Conservation (phyloP, 805 yeast species). For the Saccharomycopsis vini region DNA sequence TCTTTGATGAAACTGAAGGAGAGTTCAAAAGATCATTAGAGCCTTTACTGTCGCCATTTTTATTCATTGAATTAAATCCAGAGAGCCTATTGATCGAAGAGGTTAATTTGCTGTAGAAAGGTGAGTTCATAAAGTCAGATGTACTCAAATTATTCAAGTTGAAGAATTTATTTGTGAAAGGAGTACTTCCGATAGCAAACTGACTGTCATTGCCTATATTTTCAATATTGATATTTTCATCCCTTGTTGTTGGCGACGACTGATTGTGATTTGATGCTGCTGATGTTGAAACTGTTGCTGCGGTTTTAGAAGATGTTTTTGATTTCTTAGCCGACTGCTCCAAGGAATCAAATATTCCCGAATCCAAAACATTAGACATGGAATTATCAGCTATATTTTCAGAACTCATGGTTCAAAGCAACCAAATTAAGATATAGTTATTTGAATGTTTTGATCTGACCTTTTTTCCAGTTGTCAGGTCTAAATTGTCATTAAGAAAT, state of each 20-base stretch:
- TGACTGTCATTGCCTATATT: background rate
- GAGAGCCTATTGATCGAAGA: constrained; percentile 2
- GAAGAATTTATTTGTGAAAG: background rate
- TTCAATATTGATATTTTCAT: no score
- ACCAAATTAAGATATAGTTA: no score
- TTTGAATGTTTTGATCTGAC: no score
- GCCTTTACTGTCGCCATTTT: background rate
- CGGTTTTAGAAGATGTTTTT: no score
- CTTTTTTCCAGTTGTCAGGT: background rate
- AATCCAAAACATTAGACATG: constrained; percentile 11
- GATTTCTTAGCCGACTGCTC: background rate
- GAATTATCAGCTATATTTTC: constrained; percentile 7
- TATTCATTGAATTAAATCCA: background rate
- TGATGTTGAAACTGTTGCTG: no score
- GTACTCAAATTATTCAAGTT: background rate
- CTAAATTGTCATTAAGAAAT: no score
- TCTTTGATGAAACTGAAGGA: no score
- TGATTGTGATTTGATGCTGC: no score
- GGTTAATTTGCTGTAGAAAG: constrained; percentile 5
- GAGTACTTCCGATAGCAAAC: constrained; percentile 1
- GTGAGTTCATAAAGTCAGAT: constrained; percentile 5
- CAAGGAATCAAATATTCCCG: constrained; percentile 8
- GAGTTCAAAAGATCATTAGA: no score
- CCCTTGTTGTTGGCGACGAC: no score
- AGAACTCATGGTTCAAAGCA: background rate